These are phyloP conservation scores for Leucosporidium creatinivorum DNA, from an alignment of 768 basidiomycete species.

Conservation along the genomic window DNA sequence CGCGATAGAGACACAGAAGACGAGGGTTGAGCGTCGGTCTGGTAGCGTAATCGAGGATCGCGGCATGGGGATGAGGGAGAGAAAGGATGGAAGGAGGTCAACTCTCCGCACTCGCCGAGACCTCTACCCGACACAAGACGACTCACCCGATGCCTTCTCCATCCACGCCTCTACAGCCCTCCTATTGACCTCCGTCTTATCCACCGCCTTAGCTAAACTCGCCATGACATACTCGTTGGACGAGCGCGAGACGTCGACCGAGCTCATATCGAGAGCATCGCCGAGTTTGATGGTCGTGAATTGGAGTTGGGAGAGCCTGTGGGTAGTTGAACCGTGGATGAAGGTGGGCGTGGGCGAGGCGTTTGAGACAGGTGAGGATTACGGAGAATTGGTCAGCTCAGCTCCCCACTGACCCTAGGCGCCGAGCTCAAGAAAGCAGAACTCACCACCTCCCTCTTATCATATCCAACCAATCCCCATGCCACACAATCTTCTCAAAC, in stretches of 20 bases:
- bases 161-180: conserved; percentile 77
- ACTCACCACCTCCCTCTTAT: conserved; percentile 75
- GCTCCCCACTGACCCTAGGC: neutral
- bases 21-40: conserved; percentile 66
- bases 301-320: conserved; percentile 73
- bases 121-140: no score
- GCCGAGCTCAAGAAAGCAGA: neutral
- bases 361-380: neutral
- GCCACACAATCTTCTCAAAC: conserved; percentile 86
- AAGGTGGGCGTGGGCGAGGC: no score
- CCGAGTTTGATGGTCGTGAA: conserved; percentile 75
- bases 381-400: neutral
- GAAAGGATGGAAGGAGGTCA: neutral
- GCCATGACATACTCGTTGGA: conserved; percentile 76
- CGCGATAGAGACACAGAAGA: conserved; percentile 80
- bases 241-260: conserved; percentile 58
- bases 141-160: conserved; percentile 52
- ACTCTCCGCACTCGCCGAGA: neutral
- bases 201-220: conserved; percentile 71
- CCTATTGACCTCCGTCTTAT: conserved; percentile 67
- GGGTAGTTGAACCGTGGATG: no score
- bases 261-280: conserved; percentile 52
- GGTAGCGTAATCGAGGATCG: conserved; percentile 40
- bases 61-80: neutral
- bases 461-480: conserved; percentile 84